phyloP scores from a whole-genome alignment of 768 basidiomycete species.

The Strobilomyces dryophilus region DNA sequence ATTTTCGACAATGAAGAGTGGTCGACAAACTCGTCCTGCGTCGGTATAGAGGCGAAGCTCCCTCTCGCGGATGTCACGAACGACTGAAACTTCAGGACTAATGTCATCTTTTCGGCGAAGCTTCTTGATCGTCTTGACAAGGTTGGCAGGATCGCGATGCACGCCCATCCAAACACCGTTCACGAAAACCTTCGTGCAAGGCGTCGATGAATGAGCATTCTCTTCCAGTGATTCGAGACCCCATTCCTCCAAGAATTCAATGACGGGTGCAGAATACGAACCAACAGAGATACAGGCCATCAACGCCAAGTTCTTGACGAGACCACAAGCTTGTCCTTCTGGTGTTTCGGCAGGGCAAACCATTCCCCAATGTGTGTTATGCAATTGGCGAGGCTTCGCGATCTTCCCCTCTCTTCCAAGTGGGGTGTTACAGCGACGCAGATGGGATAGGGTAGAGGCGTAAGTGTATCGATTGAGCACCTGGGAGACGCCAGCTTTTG shows the following conservation, averaged over 20 bases:
- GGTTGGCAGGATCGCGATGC: conserved; percentile 88
- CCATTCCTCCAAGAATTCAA: conserved; percentile 99
- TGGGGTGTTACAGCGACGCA: conserved; percentile 97
- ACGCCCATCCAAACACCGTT: conserved; percentile 99
- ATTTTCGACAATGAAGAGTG: conserved; percentile 93
- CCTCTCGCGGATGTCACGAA: conserved; percentile 94
- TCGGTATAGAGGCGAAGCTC: conserved; percentile 95
- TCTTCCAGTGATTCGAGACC: conserved; percentile 94
- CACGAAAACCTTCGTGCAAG: conserved; percentile 95
- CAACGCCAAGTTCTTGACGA: conserved; percentile 96
- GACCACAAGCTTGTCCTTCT: conserved; percentile 98
- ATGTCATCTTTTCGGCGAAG: conserved; percentile 93
- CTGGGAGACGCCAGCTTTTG: conserved; percentile 98
- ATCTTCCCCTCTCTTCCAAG: conserved; percentile 98
- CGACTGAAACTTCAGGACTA: conserved; percentile 93
- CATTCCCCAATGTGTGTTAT: conserved; percentile 99
- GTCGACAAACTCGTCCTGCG: conserved; percentile 94
- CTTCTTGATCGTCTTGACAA: conserved; percentile 91
- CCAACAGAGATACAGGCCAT: conserved; percentile 99
- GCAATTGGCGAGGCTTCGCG: conserved; percentile 96
- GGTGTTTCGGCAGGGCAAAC: conserved; percentile 99
- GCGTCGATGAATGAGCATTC: conserved; percentile 78
- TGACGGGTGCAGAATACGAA: conserved; percentile 90
- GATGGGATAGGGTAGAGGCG: conserved; percentile 95
- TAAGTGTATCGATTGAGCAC: conserved; percentile 98